Evolutionary conservation across 164 flowering plant species (phyloP).

Genomic region (Magnolia changhungtana): DNA sequence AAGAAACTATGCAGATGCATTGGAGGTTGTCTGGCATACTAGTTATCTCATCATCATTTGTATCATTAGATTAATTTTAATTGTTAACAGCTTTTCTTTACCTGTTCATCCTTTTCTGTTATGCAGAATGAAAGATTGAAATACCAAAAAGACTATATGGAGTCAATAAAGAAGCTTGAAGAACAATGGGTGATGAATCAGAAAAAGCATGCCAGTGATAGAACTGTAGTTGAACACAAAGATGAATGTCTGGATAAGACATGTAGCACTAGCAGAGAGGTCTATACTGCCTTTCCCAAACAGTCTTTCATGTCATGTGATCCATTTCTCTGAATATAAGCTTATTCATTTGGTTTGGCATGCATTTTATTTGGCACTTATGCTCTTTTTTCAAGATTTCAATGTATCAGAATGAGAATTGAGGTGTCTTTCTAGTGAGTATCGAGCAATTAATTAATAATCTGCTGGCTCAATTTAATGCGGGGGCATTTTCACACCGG

Average conservation of each 20-base stretch:
- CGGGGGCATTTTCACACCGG: too few relatives aligned
- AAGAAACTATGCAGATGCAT: slow-evolving; percentile 54
- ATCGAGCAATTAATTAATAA: too few relatives aligned
- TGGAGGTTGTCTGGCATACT: slow-evolving; percentile 47
- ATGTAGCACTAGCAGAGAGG: slow-evolving; percentile 35
- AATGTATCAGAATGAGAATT: too few relatives aligned
- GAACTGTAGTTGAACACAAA: slow-evolving; percentile 16
- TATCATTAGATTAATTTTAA: not conserved
- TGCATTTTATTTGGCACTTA: too few relatives aligned
- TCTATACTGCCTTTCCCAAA: slow-evolving; percentile 15
- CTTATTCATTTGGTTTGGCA: not conserved
- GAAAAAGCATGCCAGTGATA: slow-evolving; percentile 38
- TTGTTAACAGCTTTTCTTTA: not conserved
- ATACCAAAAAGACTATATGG: slow-evolving; percentile 74
- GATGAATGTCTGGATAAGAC: slow-evolving; percentile 28
- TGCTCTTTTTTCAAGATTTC: too few relatives aligned
- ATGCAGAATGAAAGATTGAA: slow-evolving; percentile 62
- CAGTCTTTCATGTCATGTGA: not conserved
- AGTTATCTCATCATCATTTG: not conserved
- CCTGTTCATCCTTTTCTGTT: not conserved
- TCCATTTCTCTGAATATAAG: not conserved
- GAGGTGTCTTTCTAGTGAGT: too few relatives aligned
- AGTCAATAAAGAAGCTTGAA: slow-evolving; percentile 79
- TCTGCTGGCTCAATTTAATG: too few relatives aligned
- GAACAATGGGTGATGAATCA: slow-evolving; percentile 57